Base-by-base conservation (phyloP, 768 basidiomycete species). In the Tulasnella sp. region DNA sequence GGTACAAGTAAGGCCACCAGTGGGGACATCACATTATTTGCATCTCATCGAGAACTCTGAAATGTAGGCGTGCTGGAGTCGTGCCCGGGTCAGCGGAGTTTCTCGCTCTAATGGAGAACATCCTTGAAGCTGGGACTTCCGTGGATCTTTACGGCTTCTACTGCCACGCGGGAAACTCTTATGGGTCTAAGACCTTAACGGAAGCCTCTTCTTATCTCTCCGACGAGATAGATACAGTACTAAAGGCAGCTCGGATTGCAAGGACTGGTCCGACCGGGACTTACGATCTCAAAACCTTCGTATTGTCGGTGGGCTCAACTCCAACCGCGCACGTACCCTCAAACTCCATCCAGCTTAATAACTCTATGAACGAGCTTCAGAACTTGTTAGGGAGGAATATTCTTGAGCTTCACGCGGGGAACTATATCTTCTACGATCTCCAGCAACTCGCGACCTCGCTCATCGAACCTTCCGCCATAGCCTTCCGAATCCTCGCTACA, bases 261-360 rank as follows among this genome's bases (percentile, higher is more conserved):
- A 77, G 88, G 36, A 81, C 83, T 42, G 79, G 85, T 66, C 80
- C 88, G 80, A 81, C 16, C 77, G 80, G 14, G 26, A 42, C 36
- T 40, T 22, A 17, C 62, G 72, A 81, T n/a, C 47, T 29, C 6
- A 79, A 81, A 41, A 83, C 86, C 5, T 93, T 90, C 76, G 84
- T 91, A 1, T 80, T 95, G 40, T 90, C 90, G 1, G 88, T 94
- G 1, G 92, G 93, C 26, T 90, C 92, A n/a, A 94, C 93, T 2
- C 93, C 93, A 1, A 89, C 92, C 2, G 93, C 92, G 0, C 90
- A 94, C 77, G 52, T 59, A 26, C 52, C 52, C 32, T 59, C 52
- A 32, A 11, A 12, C 52, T 19, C 52, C 89, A 11, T 91, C 89
- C 14, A 86, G 73, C 17, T 85, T 83, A 75, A 83, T 82, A 22